These are phyloP conservation scores for Oryza brachyantha DNA, from an alignment of 176 grass and related monocot species.

Conservation along the genomic window DNA sequence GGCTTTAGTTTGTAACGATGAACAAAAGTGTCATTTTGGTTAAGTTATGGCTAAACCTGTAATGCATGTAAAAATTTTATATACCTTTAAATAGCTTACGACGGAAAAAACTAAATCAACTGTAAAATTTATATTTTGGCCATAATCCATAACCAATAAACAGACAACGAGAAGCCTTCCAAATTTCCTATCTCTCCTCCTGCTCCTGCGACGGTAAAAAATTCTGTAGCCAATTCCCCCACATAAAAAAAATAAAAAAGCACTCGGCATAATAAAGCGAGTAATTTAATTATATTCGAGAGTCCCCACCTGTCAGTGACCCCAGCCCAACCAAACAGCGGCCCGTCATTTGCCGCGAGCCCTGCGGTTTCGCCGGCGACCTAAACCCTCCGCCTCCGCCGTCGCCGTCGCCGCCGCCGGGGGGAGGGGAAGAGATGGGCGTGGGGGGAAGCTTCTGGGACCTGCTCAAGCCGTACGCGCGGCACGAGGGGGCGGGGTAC, in stretches of 20 bases:
- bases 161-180: no score
- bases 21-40: no score
- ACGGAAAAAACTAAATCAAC: no score
- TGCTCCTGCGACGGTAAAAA: neutral
- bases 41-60: no score
- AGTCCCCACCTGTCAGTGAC: slow-evolving; percentile 24
- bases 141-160: no score
- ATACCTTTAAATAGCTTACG: no score
- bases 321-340: neutral
- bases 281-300: neutral
- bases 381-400: neutral
- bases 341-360: slow-evolving; percentile 3
- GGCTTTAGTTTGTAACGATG: no score
- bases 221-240: no score
- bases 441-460: slow-evolving; percentile 86
- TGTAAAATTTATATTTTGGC: no score
- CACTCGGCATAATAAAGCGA: neutral
- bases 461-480: slow-evolving; percentile 67
- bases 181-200: no score
- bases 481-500: slow-evolving; percentile 56
- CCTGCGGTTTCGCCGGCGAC: neutral
- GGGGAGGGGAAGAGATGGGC: slow-evolving; percentile 46
- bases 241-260: neutral
- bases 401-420: neutral
- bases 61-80: no score